These are phyloP conservation scores for Penicillium pulvis DNA, from an alignment of 495 filamentous ascomycete species.

Conservation along the genomic window DNA sequence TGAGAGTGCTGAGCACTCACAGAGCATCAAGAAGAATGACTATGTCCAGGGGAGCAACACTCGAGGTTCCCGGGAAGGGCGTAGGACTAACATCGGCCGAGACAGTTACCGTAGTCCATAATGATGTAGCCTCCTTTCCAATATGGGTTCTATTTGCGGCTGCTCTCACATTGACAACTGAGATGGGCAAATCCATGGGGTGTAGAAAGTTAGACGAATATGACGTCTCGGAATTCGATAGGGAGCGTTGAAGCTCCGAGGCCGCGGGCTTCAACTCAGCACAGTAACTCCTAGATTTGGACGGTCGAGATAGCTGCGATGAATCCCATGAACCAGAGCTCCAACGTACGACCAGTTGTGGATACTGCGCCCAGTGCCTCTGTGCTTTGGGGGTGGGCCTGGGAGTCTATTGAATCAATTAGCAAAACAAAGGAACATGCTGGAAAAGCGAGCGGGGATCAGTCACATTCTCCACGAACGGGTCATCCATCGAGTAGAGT, in stretches of 20 bases:
- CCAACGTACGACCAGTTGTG: slow-evolving; percentile 24
- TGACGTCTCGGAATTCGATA: background rate
- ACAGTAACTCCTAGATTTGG: slow-evolving; percentile 1
- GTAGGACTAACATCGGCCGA: slow-evolving; percentile 26
- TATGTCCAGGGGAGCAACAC: slow-evolving; percentile 25
- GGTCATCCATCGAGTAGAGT: slow-evolving; percentile 14
- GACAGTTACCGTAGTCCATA: slow-evolving; percentile 29
- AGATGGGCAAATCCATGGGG: slow-evolving; percentile 25
- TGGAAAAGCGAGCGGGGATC: background rate
- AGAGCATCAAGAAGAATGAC: slow-evolving; percentile 29
- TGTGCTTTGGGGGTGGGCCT: background rate
- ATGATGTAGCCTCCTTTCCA: slow-evolving; percentile 12
- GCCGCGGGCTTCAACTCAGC: background rate
- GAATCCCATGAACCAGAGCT: slow-evolving; percentile 28
- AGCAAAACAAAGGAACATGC: background rate
- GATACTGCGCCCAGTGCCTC: background rate
- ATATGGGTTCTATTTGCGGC: slow-evolving; percentile 15
- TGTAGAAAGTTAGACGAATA: slow-evolving; percentile 3
- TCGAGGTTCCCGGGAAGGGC: slow-evolving; percentile 14
- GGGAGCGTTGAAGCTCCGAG: background rate
- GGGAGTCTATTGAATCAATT: background rate
- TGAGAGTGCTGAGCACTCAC: slow-evolving; percentile 11
- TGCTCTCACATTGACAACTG: slow-evolving; percentile 24
- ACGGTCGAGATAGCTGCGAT: slow-evolving; percentile 3
- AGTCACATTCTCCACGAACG: slow-evolving; percentile 24